Conservation (phyloP, 2,329 filamentous ascomycete genomes). For the Hypoxylon sp. region DNA sequence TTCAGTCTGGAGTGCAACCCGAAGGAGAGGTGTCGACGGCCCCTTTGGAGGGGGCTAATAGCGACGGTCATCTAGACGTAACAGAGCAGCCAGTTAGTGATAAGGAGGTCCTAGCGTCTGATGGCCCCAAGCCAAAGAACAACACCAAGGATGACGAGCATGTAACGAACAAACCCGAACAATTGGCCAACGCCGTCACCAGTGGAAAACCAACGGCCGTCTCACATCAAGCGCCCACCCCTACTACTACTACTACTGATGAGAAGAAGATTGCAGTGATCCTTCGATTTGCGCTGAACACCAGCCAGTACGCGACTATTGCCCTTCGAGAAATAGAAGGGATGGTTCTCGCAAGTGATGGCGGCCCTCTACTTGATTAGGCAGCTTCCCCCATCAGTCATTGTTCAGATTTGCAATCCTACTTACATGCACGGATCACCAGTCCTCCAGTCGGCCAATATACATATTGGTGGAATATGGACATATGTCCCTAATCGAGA, state of each 20-base stretch:
- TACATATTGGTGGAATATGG: neutral
- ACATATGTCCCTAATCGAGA: neutral
- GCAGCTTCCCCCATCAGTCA: neutral
- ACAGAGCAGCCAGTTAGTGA: neutral
- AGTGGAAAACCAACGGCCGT: conserved; percentile 18
- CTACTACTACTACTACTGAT: conserved; percentile 26
- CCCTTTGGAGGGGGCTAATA: neutral
- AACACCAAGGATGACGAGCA: conserved; percentile 3
- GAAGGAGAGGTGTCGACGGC: conserved; percentile 15
- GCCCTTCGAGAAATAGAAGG: conserved; percentile 56
- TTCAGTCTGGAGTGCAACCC: conserved; percentile 23
- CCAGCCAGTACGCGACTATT: conserved; percentile 56
- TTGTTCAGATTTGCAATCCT: neutral
- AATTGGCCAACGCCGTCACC: conserved; percentile 11
- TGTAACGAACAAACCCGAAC: conserved; percentile 13
- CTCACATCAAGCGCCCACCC: neutral
- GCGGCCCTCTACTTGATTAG: conserved; percentile 1
- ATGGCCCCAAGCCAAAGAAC: conserved; percentile 1
- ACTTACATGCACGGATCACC: neutral
- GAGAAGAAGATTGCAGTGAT: conserved; percentile 55
- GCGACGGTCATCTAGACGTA: conserved; percentile 4
- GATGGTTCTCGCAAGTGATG: conserved; percentile 12
- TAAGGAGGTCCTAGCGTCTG: neutral
- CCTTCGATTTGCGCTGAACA: conserved; percentile 54
- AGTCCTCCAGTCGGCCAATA: neutral